These are phyloP conservation scores for Stemphylium beticola DNA, from an alignment of 2,329 filamentous ascomycete genomes.

Conservation along the genomic window DNA sequence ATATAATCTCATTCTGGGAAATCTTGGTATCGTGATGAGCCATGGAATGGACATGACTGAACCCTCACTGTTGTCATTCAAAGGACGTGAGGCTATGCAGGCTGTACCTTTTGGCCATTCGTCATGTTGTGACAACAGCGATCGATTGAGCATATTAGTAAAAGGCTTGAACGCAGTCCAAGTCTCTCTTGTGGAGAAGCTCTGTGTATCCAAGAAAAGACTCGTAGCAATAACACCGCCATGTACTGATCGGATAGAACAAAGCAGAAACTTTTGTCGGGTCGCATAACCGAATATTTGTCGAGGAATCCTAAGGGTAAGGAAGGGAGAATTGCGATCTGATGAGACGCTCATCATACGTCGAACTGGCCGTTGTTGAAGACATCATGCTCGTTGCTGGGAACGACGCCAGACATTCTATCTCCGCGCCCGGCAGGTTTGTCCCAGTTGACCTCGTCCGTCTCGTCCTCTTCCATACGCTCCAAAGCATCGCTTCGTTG, in stretches of 20 bases:
- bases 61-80: slow-evolving; percentile 1
- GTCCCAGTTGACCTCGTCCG: slow-evolving; percentile 52
- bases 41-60: neutral
- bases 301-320: slow-evolving; percentile 9
- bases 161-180: slow-evolving; percentile 30
- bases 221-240: slow-evolving; percentile 28
- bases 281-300: slow-evolving; percentile 21
- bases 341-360: slow-evolving; percentile 32
- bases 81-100: slow-evolving; percentile 3
- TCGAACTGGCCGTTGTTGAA: slow-evolving; percentile 54
- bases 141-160: slow-evolving; percentile 9
- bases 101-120: slow-evolving; percentile 1
- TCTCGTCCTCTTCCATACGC: slow-evolving; percentile 55
- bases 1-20: slow-evolving; percentile 15
- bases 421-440: slow-evolving; percentile 51
- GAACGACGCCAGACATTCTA: slow-evolving; percentile 60
- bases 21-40: slow-evolving; percentile 12
- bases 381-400: slow-evolving; percentile 54
- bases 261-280: slow-evolving; percentile 41
- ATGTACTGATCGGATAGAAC: slow-evolving; percentile 24
- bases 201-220: slow-evolving; percentile 40
- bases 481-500: slow-evolving; percentile 48
- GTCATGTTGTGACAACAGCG: slow-evolving; percentile 14
- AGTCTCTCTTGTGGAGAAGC: slow-evolving; percentile 25
- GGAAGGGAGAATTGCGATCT: slow-evolving; percentile 10